These are phyloP conservation scores for Voacanga thouarsii DNA, from an alignment of 257 asterid genomes.

Conservation along the genomic window DNA sequence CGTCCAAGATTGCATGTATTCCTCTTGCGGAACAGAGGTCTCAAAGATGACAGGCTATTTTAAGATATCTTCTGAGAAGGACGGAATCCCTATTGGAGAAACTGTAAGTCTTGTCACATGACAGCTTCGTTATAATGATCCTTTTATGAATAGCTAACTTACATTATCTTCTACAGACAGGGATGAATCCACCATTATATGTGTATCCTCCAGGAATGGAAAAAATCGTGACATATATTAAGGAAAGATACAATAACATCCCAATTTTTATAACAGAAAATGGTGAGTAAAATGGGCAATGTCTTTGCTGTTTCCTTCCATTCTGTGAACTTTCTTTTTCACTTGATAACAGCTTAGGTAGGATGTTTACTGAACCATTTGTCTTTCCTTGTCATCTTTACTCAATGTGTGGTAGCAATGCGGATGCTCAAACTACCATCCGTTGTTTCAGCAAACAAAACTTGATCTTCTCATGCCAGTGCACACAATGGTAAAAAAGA, in stretches of 20 bases:
- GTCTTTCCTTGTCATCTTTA: too few relatives aligned
- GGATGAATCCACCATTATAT: conserved; percentile 4
- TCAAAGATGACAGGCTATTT: neutral
- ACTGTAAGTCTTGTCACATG: conserved; percentile 1
- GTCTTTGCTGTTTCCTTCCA: neutral
- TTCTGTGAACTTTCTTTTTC: neutral
- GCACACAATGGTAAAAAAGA: too few relatives aligned
- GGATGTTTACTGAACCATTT: too few relatives aligned
- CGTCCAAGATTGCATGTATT: conserved; percentile 45
- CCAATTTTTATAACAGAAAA: conserved; percentile 54
- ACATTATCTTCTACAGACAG: conserved; percentile 21
- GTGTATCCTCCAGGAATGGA: conserved; percentile 7
- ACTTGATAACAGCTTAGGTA: too few relatives aligned
- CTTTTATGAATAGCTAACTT: neutral
- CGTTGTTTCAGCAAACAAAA: too few relatives aligned
- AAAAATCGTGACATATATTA: conserved; percentile 36
- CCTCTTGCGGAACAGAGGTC: conserved; percentile 33
- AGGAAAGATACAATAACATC: conserved; percentile 49
- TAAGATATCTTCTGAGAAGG: neutral
- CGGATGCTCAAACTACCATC: too few relatives aligned
- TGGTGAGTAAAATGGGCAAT: conserved; percentile 26
- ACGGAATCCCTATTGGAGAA: conserved; percentile 14
- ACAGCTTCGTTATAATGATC: neutral
- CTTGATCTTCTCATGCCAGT: too few relatives aligned
- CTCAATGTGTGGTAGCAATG: too few relatives aligned